Evolutionary conservation across 768 basidiomycete species (phyloP).

Genomic region (Auricularia sp.): DNA sequence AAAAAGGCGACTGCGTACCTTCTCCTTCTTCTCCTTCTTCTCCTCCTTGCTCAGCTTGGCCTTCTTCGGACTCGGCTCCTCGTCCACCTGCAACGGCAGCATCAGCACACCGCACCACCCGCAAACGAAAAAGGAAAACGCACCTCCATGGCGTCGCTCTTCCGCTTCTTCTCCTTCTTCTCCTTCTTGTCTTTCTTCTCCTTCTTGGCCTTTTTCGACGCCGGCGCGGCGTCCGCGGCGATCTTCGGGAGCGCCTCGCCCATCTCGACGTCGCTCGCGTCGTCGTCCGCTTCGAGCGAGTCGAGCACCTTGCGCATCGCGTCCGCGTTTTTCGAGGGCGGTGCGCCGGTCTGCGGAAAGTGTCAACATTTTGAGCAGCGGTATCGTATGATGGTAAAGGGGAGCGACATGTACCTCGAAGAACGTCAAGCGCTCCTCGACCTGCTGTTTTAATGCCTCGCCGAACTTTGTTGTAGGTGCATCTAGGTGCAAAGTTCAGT

Average conservation of each 20-base stretch:
- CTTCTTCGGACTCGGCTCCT: slow-evolving; percentile 39
- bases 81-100: slow-evolving; percentile 17
- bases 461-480: slow-evolving; percentile 88
- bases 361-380: neutral
- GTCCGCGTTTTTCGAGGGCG: slow-evolving; percentile 85
- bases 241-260: slow-evolving; percentile 30
- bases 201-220: slow-evolving; percentile 22
- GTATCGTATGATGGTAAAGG: neutral
- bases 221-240: slow-evolving; percentile 37
- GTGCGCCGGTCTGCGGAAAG: slow-evolving; percentile 46
- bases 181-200: slow-evolving; percentile 39
- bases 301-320: slow-evolving; percentile 84
- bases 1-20: neutral
- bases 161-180: slow-evolving; percentile 45
- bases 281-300: slow-evolving; percentile 49
- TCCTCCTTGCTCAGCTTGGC: slow-evolving; percentile 74
- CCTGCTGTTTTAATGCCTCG: slow-evolving; percentile 85
- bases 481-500: slow-evolving; percentile 23
- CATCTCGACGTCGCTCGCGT: slow-evolving; percentile 35
- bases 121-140: neutral
- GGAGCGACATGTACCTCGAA: slow-evolving; percentile 47
- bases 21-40: slow-evolving; percentile 47
- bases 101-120: too few species aligned
- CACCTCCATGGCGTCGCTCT: slow-evolving; percentile 56
- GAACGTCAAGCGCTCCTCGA: slow-evolving; percentile 89